phyloP scores from a whole-genome alignment of 768 basidiomycete species.

The Trametes villosa region DNA sequence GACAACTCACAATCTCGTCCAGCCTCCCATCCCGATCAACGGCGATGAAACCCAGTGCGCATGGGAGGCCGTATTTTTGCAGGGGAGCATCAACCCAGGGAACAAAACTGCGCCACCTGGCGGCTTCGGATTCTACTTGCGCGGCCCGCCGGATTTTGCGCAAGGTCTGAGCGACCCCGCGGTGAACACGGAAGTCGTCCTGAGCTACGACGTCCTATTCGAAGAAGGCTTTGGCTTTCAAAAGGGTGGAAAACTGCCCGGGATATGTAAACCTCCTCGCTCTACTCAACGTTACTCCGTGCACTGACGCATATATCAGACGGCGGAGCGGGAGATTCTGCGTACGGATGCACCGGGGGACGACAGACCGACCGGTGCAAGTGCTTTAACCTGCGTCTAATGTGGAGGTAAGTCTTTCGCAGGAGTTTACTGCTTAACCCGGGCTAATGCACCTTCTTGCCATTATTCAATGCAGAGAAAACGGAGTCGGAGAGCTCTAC shows the following conservation, averaged over 20 bases:
- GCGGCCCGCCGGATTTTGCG: constrained; percentile 53
- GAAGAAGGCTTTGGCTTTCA: constrained; percentile 64
- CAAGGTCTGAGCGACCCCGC: constrained; percentile 34
- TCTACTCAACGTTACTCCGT: neutral
- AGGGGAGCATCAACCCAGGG: constrained; percentile 63
- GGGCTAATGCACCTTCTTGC: neutral
- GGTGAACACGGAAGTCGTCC: constrained; percentile 47
- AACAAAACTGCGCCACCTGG: constrained; percentile 49
- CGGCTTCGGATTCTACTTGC: constrained; percentile 73
- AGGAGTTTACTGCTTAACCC: neutral
- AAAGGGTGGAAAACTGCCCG: constrained; percentile 81
- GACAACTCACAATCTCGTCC: constrained; percentile 39
- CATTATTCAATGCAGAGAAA: constrained; percentile 41
- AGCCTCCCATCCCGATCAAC: constrained; percentile 31
- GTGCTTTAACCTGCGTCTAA: constrained; percentile 71
- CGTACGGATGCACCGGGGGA: constrained; percentile 73
- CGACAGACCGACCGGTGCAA: constrained; percentile 61
- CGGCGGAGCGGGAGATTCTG: constrained; percentile 57
- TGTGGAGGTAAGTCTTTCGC: constrained; percentile 64
- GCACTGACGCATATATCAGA: constrained; percentile 36
- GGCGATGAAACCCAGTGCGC: constrained; percentile 34
- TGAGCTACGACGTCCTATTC: constrained; percentile 72
- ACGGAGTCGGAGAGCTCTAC: constrained; percentile 67
- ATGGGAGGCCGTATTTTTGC: constrained; percentile 67
- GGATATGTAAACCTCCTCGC: constrained; percentile 51